Evolutionary conservation across 129 eudicot genomes (phyloP).

Genomic region (Centaurea solstitialis): DNA sequence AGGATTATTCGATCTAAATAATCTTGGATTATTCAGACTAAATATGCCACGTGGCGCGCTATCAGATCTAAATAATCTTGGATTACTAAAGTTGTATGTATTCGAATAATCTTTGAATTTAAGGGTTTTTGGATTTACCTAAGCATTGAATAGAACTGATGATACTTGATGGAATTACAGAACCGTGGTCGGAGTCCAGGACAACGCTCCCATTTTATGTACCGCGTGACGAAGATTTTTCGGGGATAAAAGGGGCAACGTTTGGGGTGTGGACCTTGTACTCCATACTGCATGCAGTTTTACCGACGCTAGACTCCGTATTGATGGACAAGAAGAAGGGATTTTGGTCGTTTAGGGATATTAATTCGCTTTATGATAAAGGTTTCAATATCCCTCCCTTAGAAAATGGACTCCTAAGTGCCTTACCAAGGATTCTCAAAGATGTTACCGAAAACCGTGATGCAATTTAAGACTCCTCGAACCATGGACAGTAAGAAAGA

Average conservation of each 20-base stretch:
- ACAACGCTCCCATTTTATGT: too few species aligned
- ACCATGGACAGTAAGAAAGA: conserved; percentile 45
- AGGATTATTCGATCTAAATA: too few species aligned
- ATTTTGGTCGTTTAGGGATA: conserved; percentile 56
- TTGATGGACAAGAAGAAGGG: conserved; percentile 29
- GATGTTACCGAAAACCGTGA: conserved; percentile 11
- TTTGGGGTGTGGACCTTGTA: conserved; percentile 52
- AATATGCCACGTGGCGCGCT: too few species aligned
- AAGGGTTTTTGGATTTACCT: too few species aligned
- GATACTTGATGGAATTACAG: too few species aligned
- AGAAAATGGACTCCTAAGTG: background rate
- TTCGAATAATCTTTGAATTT: background rate
- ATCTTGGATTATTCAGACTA: too few species aligned
- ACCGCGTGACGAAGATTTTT: too few species aligned
- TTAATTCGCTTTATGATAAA: conserved; percentile 51
- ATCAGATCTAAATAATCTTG: too few species aligned
- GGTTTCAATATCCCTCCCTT: conserved; percentile 30
- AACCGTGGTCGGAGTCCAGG: too few species aligned
- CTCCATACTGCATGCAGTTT: conserved; percentile 47
- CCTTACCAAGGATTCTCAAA: conserved; percentile 57
- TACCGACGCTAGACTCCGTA: conserved; percentile 40
- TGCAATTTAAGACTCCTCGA: conserved; percentile 57
- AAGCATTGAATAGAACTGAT: too few species aligned
- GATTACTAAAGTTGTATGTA: background rate
- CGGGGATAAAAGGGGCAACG: conserved; percentile 35